Base-by-base conservation (phyloP, 805 yeast species). In the Yarrowia deformans region DNA sequence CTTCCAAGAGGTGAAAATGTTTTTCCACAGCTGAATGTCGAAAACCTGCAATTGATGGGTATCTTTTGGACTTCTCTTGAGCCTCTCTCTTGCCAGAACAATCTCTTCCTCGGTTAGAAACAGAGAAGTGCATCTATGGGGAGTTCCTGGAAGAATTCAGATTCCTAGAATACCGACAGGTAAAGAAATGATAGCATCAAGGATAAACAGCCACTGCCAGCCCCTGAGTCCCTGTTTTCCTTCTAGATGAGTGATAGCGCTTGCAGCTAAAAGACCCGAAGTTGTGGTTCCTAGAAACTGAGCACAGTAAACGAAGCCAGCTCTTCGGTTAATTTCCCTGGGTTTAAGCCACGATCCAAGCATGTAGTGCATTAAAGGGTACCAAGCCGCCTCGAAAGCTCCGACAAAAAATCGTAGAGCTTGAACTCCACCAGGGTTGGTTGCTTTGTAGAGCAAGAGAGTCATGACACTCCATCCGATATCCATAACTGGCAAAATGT, bases 131-230 rank as follows among this genome's bases (percentile, higher is more conserved):
- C 46, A 42, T 42, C 46, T 42, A 10, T 42, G 10, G 7, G 46
- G 46, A n/a, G 46, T 42, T n/a, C 46, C 46, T 1, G 46, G 46
- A n/a, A 42, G 46, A n/a, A 42, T 42, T 23, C 46, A 42, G 5
- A 42, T n/a, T 1, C 46, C 46, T 1, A 42, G 46, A 8, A 42
- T 7, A n/a, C 46, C 46, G 3, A 42, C 19, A 8, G 46, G 46
- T 16, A 42, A n/a, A 1, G 46, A 42, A n/a, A 42, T n/a, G 19
- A 42, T 42, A 0, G 19, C 46, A 5, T 42, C 46, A 1, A 42
- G 19, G n/a, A 42, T 42, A n/a, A 42, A 42, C 23, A 42, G 46
- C 46, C 46, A 42, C 46, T 42, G 46, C 46, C 46, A 42, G 12
- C 46, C 46, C 19, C n/a, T 42, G 46, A n/a, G 46, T 42, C 46